Evolutionary conservation across 139 green algal species (phyloP), one percentile per base, ranked within the genome.

Genomic region (Edaphochlamys debaryana): DNA sequence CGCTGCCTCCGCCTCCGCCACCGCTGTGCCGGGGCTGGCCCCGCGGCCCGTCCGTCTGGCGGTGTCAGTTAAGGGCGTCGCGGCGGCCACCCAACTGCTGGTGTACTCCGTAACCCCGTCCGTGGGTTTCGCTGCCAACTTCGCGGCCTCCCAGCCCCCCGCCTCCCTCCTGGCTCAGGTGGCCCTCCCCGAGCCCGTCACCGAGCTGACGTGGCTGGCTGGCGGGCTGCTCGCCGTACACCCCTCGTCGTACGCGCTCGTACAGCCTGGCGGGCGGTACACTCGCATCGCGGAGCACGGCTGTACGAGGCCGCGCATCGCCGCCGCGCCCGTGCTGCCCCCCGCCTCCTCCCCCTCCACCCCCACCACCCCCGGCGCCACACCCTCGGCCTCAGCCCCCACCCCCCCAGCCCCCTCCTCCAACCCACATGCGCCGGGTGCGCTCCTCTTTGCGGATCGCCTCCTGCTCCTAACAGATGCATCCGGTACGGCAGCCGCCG

Each of bases 131-230:
- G 74, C 74, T 69, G 66, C 74, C 64, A 63, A 38, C 66, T 67
- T 67, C 22, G 74, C 74, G 68, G 66, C 74, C 64, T 52, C 30
- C 66, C 52, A 69, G 17, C 34, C 71, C 25, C 27, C 74, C 5
- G 60, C 67, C 34, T 67, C 77, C 36, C 71, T 89, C 54, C 77
- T 89, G 50, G 85, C 72, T 20, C 71, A 84, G 75, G 62, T 87
- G 52, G 32, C 68, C 50, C 81, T 79, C 48, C 30, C 45, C 27
- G 79, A 85, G n/a, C 37, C 68, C 2, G 79, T 79, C 2, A 41
- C 36, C 15, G 67, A 34, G 15, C 22, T 85, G 52, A 48, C n/a
- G 30, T 85, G 79, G 79, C 52, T 85, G 11, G 79, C 67, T 11
- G 22, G 38, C 8, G 63, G 76, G n/a, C 63, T 82, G 23, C 67